Evolutionary conservation across 75 land plant genomes (phyloP), one percentile per base, ranked within the genome.

Genomic region (Cryptomeria japonica): DNA sequence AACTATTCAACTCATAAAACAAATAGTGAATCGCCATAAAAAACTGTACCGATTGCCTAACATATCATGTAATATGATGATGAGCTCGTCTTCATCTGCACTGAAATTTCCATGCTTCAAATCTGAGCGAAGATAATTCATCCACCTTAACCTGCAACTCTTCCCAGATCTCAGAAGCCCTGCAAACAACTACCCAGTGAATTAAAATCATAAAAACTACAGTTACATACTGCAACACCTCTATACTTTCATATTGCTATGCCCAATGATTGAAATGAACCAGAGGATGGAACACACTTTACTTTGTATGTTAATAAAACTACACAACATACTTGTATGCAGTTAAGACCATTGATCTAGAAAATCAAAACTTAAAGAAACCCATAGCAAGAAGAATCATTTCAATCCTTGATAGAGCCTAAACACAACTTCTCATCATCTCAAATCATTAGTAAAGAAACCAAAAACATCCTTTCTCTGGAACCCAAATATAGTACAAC

Each of bases 101-200:
- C 34, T n/a, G n/a, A 85, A 22, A 36, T 55, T 55, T n/a, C 86
- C 86, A 7, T 70, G 28, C 51, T 85, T 85, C 38, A 85, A 16
- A 51, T 49, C 86, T 16, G 86, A 47, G n/a, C 86, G 47, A 18
- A 85, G 86, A 51, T 85, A 85, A 44, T 86, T 86, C 13, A 58
- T 46, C 86, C 86, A 86, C 58, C 79, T 51, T 36, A 58, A 58
- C 37, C 86, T 86, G 86, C 86, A 86, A 34, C 86, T 86, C 86
- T 86, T 86, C 22, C 86, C 80, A 58, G 78, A 86, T 51, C 86
- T 51, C 38, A 25, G 36, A 3, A 61, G 76, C 41, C 80, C 86
- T 86, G 53, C 86, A 75, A 32, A 34, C 77, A 32, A 9, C 3
- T 34, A 13, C 15, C 34, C 13, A 14, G 13, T 34, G 37, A 3